Conservation (phyloP, 768 basidiomycete genomes). For the Rhizopogon vesiculosus region DNA sequence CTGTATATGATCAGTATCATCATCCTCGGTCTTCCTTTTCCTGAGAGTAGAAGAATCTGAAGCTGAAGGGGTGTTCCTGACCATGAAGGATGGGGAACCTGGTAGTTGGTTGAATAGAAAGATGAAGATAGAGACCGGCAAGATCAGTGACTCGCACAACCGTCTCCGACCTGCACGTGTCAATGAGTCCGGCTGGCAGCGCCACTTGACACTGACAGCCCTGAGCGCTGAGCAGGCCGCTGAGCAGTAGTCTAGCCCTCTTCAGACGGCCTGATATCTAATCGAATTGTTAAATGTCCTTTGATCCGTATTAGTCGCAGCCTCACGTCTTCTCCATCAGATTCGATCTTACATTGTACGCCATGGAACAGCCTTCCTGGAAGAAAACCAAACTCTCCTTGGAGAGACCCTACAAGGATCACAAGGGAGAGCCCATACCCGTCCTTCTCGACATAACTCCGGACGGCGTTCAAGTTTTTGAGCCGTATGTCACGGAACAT, state of each 20-base stretch:
- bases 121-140: slow-evolving; percentile 10
- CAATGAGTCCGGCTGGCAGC: too few species aligned
- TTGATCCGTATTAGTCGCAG: too few species aligned
- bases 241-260: background rate
- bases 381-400: slow-evolving; percentile 63
- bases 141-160: slow-evolving; percentile 3
- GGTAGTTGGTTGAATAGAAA: slow-evolving; percentile 29
- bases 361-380: slow-evolving; percentile 40
- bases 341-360: background rate
- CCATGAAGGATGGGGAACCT: slow-evolving; percentile 20
- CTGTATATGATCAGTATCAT: slow-evolving; percentile 36
- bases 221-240: background rate
- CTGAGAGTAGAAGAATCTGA: slow-evolving; percentile 38
- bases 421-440: slow-evolving; percentile 59
- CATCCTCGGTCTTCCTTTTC: slow-evolving; percentile 63
- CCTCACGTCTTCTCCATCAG: too few species aligned
- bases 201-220: background rate
- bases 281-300: too few species aligned
- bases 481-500: slow-evolving; percentile 49
- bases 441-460: slow-evolving; percentile 63
- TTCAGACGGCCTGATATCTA: too few species aligned
- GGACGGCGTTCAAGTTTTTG: slow-evolving; percentile 65
- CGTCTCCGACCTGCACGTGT: slow-evolving; percentile 23
- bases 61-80: slow-evolving; percentile 17
- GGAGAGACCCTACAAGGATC: slow-evolving; percentile 80